A percentile compares a stretch with the other conserved stretches of the same genome.
Conservation (phyloP, 441 rosid genomes). For the Codiaeum variegatum region DNA sequence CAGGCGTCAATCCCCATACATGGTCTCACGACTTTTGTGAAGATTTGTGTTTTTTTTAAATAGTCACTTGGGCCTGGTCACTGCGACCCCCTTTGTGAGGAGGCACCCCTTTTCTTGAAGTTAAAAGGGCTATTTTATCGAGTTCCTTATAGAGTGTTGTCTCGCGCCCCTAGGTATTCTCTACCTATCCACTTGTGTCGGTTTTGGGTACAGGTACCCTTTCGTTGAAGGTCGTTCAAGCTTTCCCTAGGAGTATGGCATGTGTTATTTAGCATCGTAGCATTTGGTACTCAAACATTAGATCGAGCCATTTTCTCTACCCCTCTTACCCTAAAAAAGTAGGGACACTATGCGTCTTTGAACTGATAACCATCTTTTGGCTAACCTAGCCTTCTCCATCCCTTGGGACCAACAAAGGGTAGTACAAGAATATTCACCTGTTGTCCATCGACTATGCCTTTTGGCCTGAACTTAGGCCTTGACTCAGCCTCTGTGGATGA, state of each 20-base stretch:
- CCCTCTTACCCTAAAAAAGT: neutral
- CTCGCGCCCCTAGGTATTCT: neutral
- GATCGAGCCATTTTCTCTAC: neutral
- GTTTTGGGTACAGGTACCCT: neutral
- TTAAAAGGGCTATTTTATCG: too few relatives aligned
- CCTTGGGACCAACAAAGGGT: neutral
- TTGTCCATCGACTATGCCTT: constrained; percentile 14
- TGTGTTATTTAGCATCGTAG: too few relatives aligned
- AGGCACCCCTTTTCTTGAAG: too few relatives aligned
- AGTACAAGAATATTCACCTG: constrained; percentile 7
- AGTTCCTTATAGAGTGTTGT: too few relatives aligned
- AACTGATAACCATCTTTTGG: neutral
- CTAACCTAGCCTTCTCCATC: constrained; percentile 10
- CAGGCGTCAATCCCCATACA: neutral
- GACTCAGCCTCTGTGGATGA: neutral
- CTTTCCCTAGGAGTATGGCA: neutral
- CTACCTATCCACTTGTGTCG: neutral
- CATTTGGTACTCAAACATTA: too few relatives aligned
- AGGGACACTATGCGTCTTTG: neutral
- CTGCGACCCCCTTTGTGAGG: too few relatives aligned
- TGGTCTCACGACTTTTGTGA: neutral
- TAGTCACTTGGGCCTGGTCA: too few relatives aligned
- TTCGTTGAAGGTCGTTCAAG: neutral
- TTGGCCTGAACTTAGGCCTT: neutral
- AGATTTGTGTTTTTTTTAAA: neutral